Evolutionary conservation across 1,139 yeast genomes (phyloP), one percentile per base, ranked within the genome.

Genomic region (Saccharomyces hybrid): DNA sequence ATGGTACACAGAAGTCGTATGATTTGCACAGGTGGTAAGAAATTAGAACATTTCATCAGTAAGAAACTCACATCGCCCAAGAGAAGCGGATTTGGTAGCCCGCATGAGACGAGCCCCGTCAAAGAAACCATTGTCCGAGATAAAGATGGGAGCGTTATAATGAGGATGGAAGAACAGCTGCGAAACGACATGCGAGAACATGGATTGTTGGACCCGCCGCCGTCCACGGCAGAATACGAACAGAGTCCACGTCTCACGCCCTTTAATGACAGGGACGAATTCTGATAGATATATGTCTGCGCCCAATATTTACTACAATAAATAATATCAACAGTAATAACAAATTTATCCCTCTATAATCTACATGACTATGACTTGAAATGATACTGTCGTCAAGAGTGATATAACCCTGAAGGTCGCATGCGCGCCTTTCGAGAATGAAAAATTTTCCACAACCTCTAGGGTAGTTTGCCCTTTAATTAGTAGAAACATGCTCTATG

Each of bases 1-100:
- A 84, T 81, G 62, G 80, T 93, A 60, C 99, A 93, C 66, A 77
- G 88, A 61, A 77, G 82, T 51, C 77, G 96, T 63, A 83, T 83
- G 73, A 88, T 87, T 49, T 90, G 96, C 67, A 69, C 73, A 46
- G 95, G 93, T 21, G 91, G 88, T 7, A 68, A 80, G 24, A 75
- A 73, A 34, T 74, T 72, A 55, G 76, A 66, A 48, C 63, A 66
- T 27, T 56, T 58, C 8, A 62, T 63, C 2, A 62, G 65, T 32
- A 66, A 59, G 50, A 67, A 65, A 12, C 44, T 16, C 19, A 38
- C 24, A 54, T 67, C 69, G 7, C 61, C 64, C 48, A 62, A 62
- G 55, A 64, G 62, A n/a, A 38, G 44, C 44, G 24, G 9, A 4
- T 24, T 38, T 19, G 44, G 19, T 21, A 38, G 44, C 24, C 44